These are phyloP conservation scores for Metschnikowia chrysomelidarum DNA, from an alignment of 805 yeast genomes.

Conservation along the genomic window DNA sequence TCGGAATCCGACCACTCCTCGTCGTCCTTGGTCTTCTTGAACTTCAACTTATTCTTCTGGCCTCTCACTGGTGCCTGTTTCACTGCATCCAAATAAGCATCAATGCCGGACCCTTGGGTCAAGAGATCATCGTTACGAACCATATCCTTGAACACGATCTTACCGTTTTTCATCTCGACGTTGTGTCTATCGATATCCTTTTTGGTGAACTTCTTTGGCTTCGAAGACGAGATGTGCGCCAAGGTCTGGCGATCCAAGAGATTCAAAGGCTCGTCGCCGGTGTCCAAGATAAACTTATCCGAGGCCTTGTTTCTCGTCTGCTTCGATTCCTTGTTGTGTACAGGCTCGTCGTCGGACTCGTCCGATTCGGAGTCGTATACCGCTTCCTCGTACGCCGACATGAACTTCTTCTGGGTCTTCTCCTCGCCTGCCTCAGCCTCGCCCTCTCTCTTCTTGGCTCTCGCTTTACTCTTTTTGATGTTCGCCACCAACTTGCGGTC, in stretches of 20 bases:
- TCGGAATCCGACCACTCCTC: slow-evolving; percentile 50
- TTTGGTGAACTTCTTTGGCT: slow-evolving; percentile 61
- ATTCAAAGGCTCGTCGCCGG: slow-evolving; percentile 79
- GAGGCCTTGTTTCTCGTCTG: slow-evolving; percentile 26
- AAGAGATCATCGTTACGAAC: slow-evolving; percentile 43
- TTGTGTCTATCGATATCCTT: slow-evolving; percentile 38
- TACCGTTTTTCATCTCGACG: slow-evolving; percentile 56
- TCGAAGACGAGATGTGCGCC: slow-evolving; percentile 85
- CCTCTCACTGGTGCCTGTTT: slow-evolving; percentile 93
- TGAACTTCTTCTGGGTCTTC: slow-evolving; percentile 47
- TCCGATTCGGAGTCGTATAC: slow-evolving; percentile 65
- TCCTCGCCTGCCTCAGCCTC: slow-evolving; percentile 31
- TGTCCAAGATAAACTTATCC: slow-evolving; percentile 72
- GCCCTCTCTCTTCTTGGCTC: slow-evolving; percentile 72
- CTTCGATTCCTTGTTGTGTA: slow-evolving; percentile 24
- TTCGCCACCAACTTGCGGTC: slow-evolving; percentile 81
- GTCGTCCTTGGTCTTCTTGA: slow-evolving; percentile 60
- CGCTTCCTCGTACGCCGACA: slow-evolving; percentile 92
- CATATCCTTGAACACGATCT: slow-evolving; percentile 59
- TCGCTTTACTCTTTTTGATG: slow-evolving; percentile 80
- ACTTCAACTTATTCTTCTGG: slow-evolving; percentile 86
- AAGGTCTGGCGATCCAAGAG: slow-evolving; percentile 80
- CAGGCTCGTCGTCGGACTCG: slow-evolving; percentile 54
- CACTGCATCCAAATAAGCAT: slow-evolving; percentile 93
- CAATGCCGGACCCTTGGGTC: slow-evolving; percentile 58